A percentile compares a stretch with the other conserved stretches of the same genome.
These are phyloP conservation scores for Hemisphaericaspora xylofermentans DNA, from an alignment of 1,139 yeast species.

Conservation along the genomic window DNA sequence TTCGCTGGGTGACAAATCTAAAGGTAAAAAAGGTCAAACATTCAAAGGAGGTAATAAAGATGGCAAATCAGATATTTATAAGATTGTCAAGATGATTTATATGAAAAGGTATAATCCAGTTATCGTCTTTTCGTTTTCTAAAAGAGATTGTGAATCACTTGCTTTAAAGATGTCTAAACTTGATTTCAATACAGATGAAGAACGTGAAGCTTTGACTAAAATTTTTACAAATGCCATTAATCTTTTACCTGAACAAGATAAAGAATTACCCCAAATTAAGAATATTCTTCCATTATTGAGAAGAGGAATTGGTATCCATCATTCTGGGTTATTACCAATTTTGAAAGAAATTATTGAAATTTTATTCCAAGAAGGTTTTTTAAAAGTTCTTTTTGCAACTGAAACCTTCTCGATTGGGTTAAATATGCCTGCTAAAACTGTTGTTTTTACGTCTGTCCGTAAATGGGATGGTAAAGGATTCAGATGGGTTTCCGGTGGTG, in stretches of 20 bases:
- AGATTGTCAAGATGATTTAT: slow-evolving; percentile 97
- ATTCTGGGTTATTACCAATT: slow-evolving; percentile 93
- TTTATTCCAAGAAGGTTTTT: slow-evolving; percentile 91
- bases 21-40: slow-evolving; percentile 80
- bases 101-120: slow-evolving; percentile 94
- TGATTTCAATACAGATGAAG: slow-evolving; percentile 90
- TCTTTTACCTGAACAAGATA: slow-evolving; percentile 83
- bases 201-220: slow-evolving; percentile 82
- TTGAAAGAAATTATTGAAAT: slow-evolving; percentile 96
- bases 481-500: slow-evolving; percentile 99
- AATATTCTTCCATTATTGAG: slow-evolving; percentile 83
- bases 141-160: slow-evolving; percentile 91
- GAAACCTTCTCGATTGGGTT: slow-evolving; percentile 98
- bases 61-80: slow-evolving; percentile 87
- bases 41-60: slow-evolving; percentile 86
- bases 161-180: slow-evolving; percentile 94
- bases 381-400: slow-evolving; percentile 93
- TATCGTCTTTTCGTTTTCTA: slow-evolving; percentile 94
- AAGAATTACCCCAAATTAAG: slow-evolving; percentile 90
- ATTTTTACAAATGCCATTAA: slow-evolving; percentile 88
- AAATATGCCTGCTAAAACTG: slow-evolving; percentile 98
- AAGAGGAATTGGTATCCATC: slow-evolving; percentile 98
- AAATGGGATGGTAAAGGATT: slow-evolving; percentile 98
- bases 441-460: slow-evolving; percentile 94
- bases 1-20: slow-evolving; percentile 50